A percentile compares a stretch with the other conserved stretches of the same genome.
Conservation (phyloP, 2,329 filamentous ascomycete genomes). For the Aphanoascus verrucosus region DNA sequence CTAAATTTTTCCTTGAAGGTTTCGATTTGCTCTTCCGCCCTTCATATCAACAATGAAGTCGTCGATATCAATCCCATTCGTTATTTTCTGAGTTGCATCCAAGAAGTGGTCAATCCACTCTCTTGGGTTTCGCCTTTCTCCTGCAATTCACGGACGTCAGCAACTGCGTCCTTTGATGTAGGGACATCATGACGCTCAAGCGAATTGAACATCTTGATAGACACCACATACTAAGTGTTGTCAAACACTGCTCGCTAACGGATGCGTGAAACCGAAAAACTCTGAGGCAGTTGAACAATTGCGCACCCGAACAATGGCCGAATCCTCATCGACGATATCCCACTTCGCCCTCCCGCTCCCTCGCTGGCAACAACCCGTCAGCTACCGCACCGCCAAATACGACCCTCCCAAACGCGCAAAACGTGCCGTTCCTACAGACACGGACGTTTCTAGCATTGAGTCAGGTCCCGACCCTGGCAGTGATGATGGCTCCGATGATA, state of each 20-base stretch:
- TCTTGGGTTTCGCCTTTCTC: too few relatives aligned
- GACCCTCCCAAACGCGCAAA: constrained; percentile 28
- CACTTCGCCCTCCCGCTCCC: constrained; percentile 31
- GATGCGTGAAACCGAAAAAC: background rate
- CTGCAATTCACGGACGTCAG: too few relatives aligned
- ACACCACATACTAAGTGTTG: background rate
- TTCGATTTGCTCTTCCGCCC: too few relatives aligned
- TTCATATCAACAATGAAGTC: too few relatives aligned
- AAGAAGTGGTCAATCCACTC: too few relatives aligned
- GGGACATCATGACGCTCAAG: background rate
- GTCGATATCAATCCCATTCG: too few relatives aligned
- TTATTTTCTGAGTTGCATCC: too few relatives aligned
- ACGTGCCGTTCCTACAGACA: constrained; percentile 2
- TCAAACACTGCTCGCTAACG: background rate
- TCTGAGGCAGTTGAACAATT: background rate
- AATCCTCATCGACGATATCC: constrained; percentile 19
- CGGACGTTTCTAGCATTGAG: constrained; percentile 22
- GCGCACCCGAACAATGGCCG: background rate
- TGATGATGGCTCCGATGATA: background rate
- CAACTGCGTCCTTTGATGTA: background rate
- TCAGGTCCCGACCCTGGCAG: constrained; percentile 18
- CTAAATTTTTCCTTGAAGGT: too few relatives aligned
- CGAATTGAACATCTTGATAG: background rate
- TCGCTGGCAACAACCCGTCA: constrained; percentile 28
- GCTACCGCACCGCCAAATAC: constrained; percentile 28